Evolutionary conservation across 108 stramenopile genomes (phyloP), one percentile per base, ranked within the genome.

Genomic region (Nannochloropsis oceanica): DNA sequence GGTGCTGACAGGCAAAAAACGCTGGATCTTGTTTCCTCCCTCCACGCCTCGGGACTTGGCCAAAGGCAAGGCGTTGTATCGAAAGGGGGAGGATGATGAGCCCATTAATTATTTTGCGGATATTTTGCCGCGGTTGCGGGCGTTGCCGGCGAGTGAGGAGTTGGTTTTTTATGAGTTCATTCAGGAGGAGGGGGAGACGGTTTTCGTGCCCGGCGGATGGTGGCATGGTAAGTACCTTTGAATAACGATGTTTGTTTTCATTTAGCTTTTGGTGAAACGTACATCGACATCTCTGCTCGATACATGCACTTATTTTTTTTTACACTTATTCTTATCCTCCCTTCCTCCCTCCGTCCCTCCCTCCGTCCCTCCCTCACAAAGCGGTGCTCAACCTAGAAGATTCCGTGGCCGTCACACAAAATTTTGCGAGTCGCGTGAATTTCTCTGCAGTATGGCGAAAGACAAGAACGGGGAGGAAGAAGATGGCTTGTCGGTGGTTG

Each of bases 1-100:
- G 2, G 89, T 97, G 43, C 86, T 98, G 46, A 81, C 84, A 0
- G 99, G 99, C 0, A 86, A 94, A 82, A 99, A 99, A 89, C 94
- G 96, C 12, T 99, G 99, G 99, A 96, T 97, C 79, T 87, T 99
- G 24, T 98, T 99, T 86, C 97, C 97, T 14, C 99, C 99, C 12
- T n/a, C 22, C n/a, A 73, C 59, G n/a, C n/a, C 59, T 3, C 22
- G 22, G 18, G 91, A 92, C 79, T 91, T 95, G 2, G 90, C 95
- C 27, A 98, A 96, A 91, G 97, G 59, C 59, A 73, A 42, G 13
- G 34, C 81, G 13, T 26, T 25, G 9, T 26, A 81, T 26, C 18
- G 82, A 0, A 83, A 81, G 13, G 91, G 90, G 25, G 97, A 99
- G 87, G 99, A 99, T 87, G 99, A 99, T 90, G 99, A 99, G 91